phyloP scores from a whole-genome alignment of 208 protist genomes.

The Zelonia costaricensis region DNA sequence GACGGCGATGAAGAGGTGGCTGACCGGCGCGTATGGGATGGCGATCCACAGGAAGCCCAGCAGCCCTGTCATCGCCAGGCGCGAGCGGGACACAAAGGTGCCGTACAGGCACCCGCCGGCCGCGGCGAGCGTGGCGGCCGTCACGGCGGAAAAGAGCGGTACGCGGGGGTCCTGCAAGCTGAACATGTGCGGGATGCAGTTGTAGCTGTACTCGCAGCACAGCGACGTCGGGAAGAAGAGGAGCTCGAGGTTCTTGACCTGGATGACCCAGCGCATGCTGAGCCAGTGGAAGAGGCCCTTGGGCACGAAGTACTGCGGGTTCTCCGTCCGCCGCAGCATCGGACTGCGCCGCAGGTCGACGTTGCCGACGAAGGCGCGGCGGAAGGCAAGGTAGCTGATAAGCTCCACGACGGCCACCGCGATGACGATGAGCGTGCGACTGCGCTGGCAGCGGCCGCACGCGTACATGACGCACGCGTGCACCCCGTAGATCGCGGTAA shows the following conservation, averaged over 20 bases:
- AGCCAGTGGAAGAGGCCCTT: conserved; percentile 37
- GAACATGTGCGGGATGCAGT: conserved; percentile 78
- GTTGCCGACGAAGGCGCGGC: conserved; percentile 40
- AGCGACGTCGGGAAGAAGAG: conserved; percentile 80
- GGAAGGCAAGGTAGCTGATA: conserved; percentile 57
- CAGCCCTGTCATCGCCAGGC: conserved; percentile 20
- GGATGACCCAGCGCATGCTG: conserved; percentile 58
- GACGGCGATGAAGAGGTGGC: conserved; percentile 79
- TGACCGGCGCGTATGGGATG: conserved; percentile 78
- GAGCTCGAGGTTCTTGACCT: conserved; percentile 82
- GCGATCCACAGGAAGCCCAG: conserved; percentile 56
- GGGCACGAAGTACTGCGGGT: conserved; percentile 75
- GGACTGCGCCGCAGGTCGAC: conserved; percentile 45
- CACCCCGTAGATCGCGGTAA: conserved; percentile 57
- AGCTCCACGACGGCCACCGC: conserved; percentile 24
- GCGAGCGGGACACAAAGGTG: conserved; percentile 13
- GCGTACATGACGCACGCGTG: conserved; percentile 47
- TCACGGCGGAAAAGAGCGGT: conserved; percentile 24
- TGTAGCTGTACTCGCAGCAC: conserved; percentile 90
- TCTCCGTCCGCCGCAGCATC: conserved; percentile 77
- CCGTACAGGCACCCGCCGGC: conserved; percentile 14
- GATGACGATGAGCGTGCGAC: conserved; percentile 12
- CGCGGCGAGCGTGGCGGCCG: conserved; percentile 6
- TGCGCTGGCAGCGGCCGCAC: conserved; percentile 13
- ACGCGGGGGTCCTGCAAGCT: conserved; percentile 41